Percentiles rank a stretch among this genome's conserved stretches.
Conservation (phyloP, 2,329 filamentous ascomycete genomes). For the Dactylonectria macrodidyma region DNA sequence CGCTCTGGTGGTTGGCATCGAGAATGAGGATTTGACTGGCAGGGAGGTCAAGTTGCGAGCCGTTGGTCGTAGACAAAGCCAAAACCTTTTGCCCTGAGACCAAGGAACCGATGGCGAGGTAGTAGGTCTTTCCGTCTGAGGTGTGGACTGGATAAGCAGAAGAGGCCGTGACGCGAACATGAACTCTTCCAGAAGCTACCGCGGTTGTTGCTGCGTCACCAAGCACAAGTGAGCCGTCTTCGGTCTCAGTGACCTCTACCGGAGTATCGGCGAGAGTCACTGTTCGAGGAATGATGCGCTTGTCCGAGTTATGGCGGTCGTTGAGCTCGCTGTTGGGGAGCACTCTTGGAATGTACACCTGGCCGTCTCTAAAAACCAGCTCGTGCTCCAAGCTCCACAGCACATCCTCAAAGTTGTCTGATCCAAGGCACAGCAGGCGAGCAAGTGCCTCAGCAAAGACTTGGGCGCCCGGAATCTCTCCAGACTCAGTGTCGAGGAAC, state of each 20-base stretch:
- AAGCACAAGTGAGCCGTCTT: neutral
- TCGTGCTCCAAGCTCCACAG: constrained; percentile 7
- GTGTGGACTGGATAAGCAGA: constrained; percentile 3
- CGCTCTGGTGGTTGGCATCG: neutral
- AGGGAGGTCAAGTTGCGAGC: neutral
- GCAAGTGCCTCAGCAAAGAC: constrained; percentile 1
- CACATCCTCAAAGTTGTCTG: neutral
- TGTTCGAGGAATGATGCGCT: constrained; percentile 2
- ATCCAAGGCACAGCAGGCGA: neutral
- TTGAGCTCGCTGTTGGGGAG: constrained; percentile 5
- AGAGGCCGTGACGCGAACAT: neutral
- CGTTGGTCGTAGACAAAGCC: neutral
- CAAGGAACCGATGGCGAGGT: constrained; percentile 2
- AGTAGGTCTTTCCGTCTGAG: neutral
- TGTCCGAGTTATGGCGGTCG: constrained; percentile 13
- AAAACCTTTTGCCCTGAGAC: neutral
- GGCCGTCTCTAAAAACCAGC: neutral
- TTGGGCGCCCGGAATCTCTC: constrained; percentile 1
- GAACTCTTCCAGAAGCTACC: neutral
- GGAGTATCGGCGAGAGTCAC: neutral
- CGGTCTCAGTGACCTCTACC: neutral
- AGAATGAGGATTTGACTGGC: neutral
- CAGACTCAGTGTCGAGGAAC: constrained; percentile 7
- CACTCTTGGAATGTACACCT: neutral
- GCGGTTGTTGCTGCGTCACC: neutral